phyloP scores from a whole-genome alignment of 192 early-diverging fungal genomes.

The Podila horticola region DNA sequence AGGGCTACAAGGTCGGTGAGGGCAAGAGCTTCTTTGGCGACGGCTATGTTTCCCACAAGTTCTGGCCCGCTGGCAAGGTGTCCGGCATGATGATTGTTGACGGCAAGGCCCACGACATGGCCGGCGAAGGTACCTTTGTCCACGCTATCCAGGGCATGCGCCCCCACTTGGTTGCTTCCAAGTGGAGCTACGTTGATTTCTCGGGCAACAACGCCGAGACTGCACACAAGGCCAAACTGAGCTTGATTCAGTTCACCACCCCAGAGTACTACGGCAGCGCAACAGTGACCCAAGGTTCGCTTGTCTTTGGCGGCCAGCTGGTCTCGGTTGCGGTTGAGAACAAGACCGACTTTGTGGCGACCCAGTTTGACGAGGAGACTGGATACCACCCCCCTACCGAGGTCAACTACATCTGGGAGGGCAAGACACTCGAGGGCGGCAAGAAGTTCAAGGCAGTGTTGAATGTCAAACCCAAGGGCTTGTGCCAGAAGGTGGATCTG shows the following conservation, averaged over 20 bases:
- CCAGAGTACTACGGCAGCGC: constrained; percentile 74
- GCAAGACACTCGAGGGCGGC: constrained; percentile 77
- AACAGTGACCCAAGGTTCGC: constrained; percentile 76
- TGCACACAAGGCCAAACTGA: constrained; percentile 65
- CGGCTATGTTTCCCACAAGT: constrained; percentile 80
- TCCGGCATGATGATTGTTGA: constrained; percentile 78
- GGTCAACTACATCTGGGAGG: constrained; percentile 79
- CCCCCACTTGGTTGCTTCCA: constrained; percentile 83
- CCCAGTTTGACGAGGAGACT: constrained; percentile 77
- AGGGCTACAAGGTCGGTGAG: constrained; percentile 85
- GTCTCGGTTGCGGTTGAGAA: constrained; percentile 84
- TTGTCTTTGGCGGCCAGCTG: constrained; percentile 74
- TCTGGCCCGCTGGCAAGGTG: constrained; percentile 83
- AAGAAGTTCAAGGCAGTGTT: constrained; percentile 73
- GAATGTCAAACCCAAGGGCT: constrained; percentile 66
- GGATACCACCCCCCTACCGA: constrained; percentile 86
- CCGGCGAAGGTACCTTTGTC: constrained; percentile 81
- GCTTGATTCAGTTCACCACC: constrained; percentile 83
- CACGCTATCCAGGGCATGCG: constrained; percentile 89
- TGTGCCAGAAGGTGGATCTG: constrained; percentile 90
- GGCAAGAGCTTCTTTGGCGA: constrained; percentile 81
- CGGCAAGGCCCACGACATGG: constrained; percentile 70
- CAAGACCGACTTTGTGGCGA: constrained; percentile 68
- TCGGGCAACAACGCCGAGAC: constrained; percentile 50
- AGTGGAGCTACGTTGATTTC: constrained; percentile 91